phyloP scores from a whole-genome alignment of 768 basidiomycete species.

The Tephrocybe rancida region DNA sequence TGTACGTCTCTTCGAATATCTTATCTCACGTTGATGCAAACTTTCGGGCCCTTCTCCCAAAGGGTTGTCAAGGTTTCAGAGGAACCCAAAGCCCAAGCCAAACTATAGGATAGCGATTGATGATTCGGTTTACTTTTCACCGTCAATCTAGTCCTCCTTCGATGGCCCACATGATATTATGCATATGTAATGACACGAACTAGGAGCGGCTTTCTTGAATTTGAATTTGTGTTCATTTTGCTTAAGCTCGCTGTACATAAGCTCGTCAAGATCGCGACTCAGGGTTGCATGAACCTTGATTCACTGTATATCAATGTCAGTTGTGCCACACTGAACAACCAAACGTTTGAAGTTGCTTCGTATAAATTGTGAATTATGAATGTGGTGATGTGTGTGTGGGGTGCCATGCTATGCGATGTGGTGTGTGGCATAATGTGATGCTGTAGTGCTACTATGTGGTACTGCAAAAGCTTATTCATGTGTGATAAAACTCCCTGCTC shows the following conservation, averaged over 20 bases:
- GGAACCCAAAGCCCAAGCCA: conserved; percentile 37
- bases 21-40: not conserved
- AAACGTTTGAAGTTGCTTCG: not conserved
- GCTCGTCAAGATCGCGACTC: too few relatives aligned
- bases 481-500: conserved; percentile 67
- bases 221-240: too few relatives aligned
- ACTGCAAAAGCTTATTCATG: conserved; percentile 36
- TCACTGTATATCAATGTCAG: too few relatives aligned
- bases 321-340: too few relatives aligned
- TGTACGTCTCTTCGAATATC: conserved; percentile 38
- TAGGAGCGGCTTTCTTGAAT: too few relatives aligned
- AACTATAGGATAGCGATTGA: conserved; percentile 26
- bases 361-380: not conserved
- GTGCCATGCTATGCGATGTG: not conserved
- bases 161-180: not conserved
- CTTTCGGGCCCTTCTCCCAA: conserved; percentile 3
- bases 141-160: not conserved
- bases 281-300: too few relatives aligned
- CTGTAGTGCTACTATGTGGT: conserved; percentile 6
- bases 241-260: too few relatives aligned
- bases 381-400: not conserved
- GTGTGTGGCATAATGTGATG: conserved; percentile 8
- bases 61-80: conserved; percentile 64
- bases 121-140: not conserved
- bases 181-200: not conserved